Conservation (phyloP, 2,329 filamentous ascomycete species). For the Seiridium cupressi region DNA sequence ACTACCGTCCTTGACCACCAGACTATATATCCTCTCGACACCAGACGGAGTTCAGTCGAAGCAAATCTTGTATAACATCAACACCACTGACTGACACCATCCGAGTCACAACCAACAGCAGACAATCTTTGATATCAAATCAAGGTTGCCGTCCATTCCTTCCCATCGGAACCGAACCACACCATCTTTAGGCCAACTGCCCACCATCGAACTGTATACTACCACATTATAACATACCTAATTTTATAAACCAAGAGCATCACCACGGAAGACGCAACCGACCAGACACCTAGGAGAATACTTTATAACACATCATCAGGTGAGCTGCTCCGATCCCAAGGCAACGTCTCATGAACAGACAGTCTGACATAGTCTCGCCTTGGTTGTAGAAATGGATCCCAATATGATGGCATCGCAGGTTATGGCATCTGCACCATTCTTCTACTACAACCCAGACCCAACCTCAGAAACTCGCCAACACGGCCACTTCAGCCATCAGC, state of each 20-base stretch:
- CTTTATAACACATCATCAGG: neutral
- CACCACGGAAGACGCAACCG: constrained; percentile 7
- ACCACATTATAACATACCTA: constrained; percentile 18
- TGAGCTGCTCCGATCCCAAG: neutral
- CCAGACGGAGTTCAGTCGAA: constrained; percentile 14
- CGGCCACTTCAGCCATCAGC: constrained; percentile 70
- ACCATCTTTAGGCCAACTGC: constrained; percentile 34
- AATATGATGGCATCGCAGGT: constrained; percentile 53
- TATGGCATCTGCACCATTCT: constrained; percentile 75
- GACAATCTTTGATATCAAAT: constrained; percentile 20
- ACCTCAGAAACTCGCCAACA: constrained; percentile 72
- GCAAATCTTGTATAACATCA: constrained; percentile 25
- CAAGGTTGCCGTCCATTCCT: constrained; percentile 30
- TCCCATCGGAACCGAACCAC: constrained; percentile 27
- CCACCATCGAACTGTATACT: constrained; percentile 28
- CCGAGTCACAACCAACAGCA: constrained; percentile 24
- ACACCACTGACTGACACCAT: constrained; percentile 1
- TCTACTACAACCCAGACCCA: constrained; percentile 81
- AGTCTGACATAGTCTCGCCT: neutral
- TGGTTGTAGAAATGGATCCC: constrained; percentile 59
- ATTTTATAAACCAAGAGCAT: constrained; percentile 24
- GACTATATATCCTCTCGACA: neutral
- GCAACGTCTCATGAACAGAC: too few relatives aligned
- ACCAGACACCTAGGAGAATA: constrained; percentile 18
- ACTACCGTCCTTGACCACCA: constrained; percentile 4